Base-by-base conservation (phyloP, 176 grass and related monocot species). In the Secale cereale region DNA sequence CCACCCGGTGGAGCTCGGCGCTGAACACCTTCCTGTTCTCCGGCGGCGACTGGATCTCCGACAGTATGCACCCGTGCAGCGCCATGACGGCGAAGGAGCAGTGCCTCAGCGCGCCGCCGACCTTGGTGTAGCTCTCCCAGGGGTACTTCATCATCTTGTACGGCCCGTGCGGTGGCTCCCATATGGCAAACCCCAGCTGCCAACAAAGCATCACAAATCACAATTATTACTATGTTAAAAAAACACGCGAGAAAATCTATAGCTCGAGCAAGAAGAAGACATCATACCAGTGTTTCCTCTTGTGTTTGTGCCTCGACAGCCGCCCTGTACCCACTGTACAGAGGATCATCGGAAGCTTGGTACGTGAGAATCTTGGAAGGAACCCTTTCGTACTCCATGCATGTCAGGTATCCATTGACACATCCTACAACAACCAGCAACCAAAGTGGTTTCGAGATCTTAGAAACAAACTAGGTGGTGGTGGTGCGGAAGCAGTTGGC, bases 71-170 rank as follows among this genome's bases (percentile, higher is more conserved):
- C 9, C 97, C 97, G 63, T 99, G 97, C 79, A 99, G 77, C 63
- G 93, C 97, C 93, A 99, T 96, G 80, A 99, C 86, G 64, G 85
- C 88, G 67, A 99, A 99, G 59, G 97, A 92, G 52, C 97, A 99
- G 78, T 99, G 97, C 70, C 97, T 89, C 76, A 96, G 75, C 23
- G 97, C 90, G 56, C 97, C 97, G 60, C 93, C 88, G 28, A 99
- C 89, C 89, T 86, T 94, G 36, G 91, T 88, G 76, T 89, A 99
- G 76, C 40, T 91, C 81, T 78, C 92, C 97, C 97, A 99, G 22
- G 97, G 97, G 88, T 99, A 96, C 17, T 85, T 94, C 88, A 90
- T 70, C 90, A 86, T 94, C 72, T 92, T 99, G 85, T 91, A 99
- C 78, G 85, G 93, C 17, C 93, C 93, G 85, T 99, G 97, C 8